Base-by-base conservation (phyloP, 768 basidiomycete species). In the Gloeopeniophorella convolvens region DNA sequence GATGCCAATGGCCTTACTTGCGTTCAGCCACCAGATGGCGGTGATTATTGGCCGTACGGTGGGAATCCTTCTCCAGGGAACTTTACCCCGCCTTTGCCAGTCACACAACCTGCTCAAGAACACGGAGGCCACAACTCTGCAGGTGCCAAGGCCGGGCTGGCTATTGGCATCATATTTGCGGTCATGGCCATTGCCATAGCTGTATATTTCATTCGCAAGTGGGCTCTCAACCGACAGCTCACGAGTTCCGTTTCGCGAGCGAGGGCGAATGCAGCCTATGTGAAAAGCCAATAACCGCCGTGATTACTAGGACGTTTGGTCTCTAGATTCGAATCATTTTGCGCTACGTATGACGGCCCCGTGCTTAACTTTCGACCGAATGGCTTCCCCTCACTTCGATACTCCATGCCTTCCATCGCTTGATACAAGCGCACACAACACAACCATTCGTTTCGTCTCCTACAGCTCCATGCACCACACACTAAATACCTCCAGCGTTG, bases 41-140 rank as follows among this genome's bases (percentile, higher is more conserved):
- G 85, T 11, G 74, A 79, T 62, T 84, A 73, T 59, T 88, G 86
- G 86, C 86, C 86, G 0, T 83, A 76, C 50, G 82, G 79, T 13
- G 70, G 70, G 1, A 76, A 77, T 45, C 80, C 79, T 5, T 49
- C 43, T 12, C 27, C 26, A 26, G 53, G 57, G 8, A 66, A 60
- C 24, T 60, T 60, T 30, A 63, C 58, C 12, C 61, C 62, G 23
- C 55, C 65, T 1, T 36, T 54, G 31, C 30, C 51, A 27, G 40
- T 63, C 24, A 42, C 53, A 37, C 46, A 40, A 16, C 45, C 54
- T 23, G 31, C 50, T 62, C 4, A 26, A 10, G 10, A 13, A 42
- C 31, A 39, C n/a, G 15, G 23, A 30, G 16, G 35, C 36, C 28
- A 21, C 28, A 32, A 5, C 15, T 70, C 72, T 1, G 59, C 69